A percentile compares a stretch with the other conserved stretches of the same genome.
These are phyloP conservation scores for Aspergillus udagawae DNA, from an alignment of 2,329 filamentous ascomycete genomes.

Conservation along the genomic window DNA sequence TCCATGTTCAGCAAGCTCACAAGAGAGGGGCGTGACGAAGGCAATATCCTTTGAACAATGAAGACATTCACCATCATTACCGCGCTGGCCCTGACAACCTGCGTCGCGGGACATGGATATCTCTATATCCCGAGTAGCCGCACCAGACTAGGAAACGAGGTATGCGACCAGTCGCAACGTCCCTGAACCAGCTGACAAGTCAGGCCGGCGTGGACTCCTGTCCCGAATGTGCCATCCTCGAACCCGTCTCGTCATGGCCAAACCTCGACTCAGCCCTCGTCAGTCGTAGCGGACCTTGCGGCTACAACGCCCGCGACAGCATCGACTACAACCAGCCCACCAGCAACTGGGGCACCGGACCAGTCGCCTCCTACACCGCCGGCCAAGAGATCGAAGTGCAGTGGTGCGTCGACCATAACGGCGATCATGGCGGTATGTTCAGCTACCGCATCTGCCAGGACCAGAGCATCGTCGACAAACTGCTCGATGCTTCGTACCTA, in stretches of 20 bases:
- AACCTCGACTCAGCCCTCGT: constrained; percentile 45
- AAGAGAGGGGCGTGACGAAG: too few species aligned
- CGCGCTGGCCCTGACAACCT: too few species aligned
- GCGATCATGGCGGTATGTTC: constrained; percentile 57
- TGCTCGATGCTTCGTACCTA: too few species aligned
- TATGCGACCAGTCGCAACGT: constrained; percentile 16
- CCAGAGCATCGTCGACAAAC: constrained; percentile 49
- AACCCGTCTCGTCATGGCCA: constrained; percentile 51
- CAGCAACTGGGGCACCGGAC: constrained; percentile 41
- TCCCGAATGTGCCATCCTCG: constrained; percentile 53
- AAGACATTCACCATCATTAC: constrained; percentile 7
- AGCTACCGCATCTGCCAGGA: constrained; percentile 52
- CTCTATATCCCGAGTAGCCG: constrained; percentile 43
- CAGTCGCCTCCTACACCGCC: constrained; percentile 44
- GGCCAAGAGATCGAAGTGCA: constrained; percentile 49
- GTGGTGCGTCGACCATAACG: constrained; percentile 56
- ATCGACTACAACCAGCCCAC: constrained; percentile 52
- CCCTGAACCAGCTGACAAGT: background rate
- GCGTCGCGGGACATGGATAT: constrained; percentile 44
- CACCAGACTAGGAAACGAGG: constrained; percentile 44
- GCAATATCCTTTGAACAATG: constrained; percentile 1
- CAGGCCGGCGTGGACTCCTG: constrained; percentile 49
- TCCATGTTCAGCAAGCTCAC: too few species aligned
- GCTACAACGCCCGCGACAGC: constrained; percentile 52
- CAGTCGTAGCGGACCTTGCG: constrained; percentile 49